Evolutionary conservation across 2,329 filamentous ascomycete genomes (phyloP).

Genomic region (Ciborinia camelliae): DNA sequence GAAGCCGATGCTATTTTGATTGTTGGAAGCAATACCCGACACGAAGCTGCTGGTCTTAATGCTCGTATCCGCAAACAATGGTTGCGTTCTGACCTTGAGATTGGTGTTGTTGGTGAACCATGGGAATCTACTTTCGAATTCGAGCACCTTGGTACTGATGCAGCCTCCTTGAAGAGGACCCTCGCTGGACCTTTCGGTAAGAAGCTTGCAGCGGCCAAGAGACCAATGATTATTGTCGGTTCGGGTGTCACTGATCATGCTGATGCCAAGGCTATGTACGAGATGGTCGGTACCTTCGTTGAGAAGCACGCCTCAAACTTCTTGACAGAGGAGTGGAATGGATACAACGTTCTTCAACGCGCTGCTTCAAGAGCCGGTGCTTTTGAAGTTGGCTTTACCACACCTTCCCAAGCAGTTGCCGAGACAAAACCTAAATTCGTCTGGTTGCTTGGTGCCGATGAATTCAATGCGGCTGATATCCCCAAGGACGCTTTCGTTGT

Average conservation of each 20-base stretch:
- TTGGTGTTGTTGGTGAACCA: conserved; percentile 84
- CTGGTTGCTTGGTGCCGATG: conserved; percentile 95
- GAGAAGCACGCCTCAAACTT: conserved; percentile 92
- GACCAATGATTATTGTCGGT: conserved; percentile 94
- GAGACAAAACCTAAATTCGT: conserved; percentile 89
- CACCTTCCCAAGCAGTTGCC: conserved; percentile 76
- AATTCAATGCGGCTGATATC: conserved; percentile 79
- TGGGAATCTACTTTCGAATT: conserved; percentile 96
- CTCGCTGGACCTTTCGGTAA: conserved; percentile 87
- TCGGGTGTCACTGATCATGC: conserved; percentile 87
- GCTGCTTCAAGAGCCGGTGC: conserved; percentile 89
- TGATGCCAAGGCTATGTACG: conserved; percentile 90
- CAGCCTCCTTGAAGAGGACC: conserved; percentile 76
- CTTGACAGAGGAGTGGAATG: conserved; percentile 87
- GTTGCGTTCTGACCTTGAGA: conserved; percentile 89
- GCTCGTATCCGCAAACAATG: conserved; percentile 97
- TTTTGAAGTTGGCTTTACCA: conserved; percentile 92
- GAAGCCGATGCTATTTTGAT: conserved; percentile 90
- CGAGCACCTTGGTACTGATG: conserved; percentile 79
- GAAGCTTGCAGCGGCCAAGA: conserved; percentile 82
- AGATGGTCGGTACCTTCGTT: conserved; percentile 83
- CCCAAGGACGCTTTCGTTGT: conserved; percentile 95
- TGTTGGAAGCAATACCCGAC: conserved; percentile 90
- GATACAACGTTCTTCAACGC: conserved; percentile 94
- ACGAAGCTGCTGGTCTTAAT: conserved; percentile 93